Evolutionary conservation across 2,329 filamentous ascomycete genomes (phyloP).

Genomic region (Lecanicillium sp.): DNA sequence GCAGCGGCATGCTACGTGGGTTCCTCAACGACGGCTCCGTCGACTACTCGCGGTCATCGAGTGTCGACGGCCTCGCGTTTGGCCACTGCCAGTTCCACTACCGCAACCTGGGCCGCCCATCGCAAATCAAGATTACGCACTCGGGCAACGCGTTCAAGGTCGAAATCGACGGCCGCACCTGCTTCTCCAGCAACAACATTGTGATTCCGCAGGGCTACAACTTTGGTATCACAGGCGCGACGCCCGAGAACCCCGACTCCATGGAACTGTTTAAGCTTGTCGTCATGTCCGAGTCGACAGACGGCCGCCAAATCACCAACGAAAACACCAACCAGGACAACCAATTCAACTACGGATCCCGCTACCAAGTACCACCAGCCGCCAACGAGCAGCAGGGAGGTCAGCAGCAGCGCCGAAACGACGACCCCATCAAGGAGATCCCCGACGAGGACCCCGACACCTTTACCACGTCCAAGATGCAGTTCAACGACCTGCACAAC

Average conservation of each 20-base stretch:
- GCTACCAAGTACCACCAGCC: slow-evolving; percentile 16
- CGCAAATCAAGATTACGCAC: slow-evolving; percentile 66
- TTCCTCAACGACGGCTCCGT: slow-evolving; percentile 87
- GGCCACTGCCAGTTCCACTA: slow-evolving; percentile 88
- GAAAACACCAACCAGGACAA: slow-evolving; percentile 17
- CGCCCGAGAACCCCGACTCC: slow-evolving; percentile 85
- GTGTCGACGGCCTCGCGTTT: slow-evolving; percentile 80
- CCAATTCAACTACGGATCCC: slow-evolving; percentile 17
- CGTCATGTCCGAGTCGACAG: slow-evolving; percentile 49
- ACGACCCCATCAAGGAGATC: slow-evolving; percentile 28
- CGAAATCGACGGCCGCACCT: slow-evolving; percentile 67
- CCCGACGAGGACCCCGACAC: slow-evolving; percentile 39
- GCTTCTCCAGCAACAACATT: slow-evolving; percentile 78
- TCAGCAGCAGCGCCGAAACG: slow-evolving; percentile 8
- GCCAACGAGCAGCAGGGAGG: not conserved
- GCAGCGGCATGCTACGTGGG: slow-evolving; percentile 75
- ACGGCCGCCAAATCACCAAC: slow-evolving; percentile 16
- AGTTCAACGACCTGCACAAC: slow-evolving; percentile 80
- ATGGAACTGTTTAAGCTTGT: slow-evolving; percentile 89
- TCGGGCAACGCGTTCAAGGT: slow-evolving; percentile 62
- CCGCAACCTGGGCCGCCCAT: slow-evolving; percentile 81
- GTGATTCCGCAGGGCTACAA: slow-evolving; percentile 71
- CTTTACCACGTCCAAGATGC: slow-evolving; percentile 43
- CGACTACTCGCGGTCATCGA: slow-evolving; percentile 68
- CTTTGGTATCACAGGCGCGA: slow-evolving; percentile 81